Evolutionary conservation across 345 rosid species (phyloP).

Genomic region (Citrus cavaleriei): DNA sequence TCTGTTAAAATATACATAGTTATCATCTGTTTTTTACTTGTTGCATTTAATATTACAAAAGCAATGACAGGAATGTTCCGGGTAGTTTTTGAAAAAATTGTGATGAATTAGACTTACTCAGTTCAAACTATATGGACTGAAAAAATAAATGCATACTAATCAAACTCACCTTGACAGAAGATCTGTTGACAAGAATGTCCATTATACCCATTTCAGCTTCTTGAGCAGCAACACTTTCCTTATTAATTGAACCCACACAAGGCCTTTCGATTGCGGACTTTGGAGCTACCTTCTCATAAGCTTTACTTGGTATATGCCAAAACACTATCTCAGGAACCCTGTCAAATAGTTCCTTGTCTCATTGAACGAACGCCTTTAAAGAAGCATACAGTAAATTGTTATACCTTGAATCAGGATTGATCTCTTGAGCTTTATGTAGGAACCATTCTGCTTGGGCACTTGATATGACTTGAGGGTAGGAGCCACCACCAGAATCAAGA

Average conservation of each 20-base stretch:
- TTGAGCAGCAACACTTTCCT: slow-evolving; percentile 73
- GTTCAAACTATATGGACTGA: too few species aligned
- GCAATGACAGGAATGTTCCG: too few species aligned
- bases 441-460: slow-evolving; percentile 81
- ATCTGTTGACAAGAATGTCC: slow-evolving; percentile 47
- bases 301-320: slow-evolving; percentile 92
- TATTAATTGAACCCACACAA: slow-evolving; percentile 85
- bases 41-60: too few species aligned
- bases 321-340: slow-evolving; percentile 84
- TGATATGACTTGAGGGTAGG: slow-evolving; percentile 80
- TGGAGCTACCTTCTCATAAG: slow-evolving; percentile 77
- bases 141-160: too few species aligned
- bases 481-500: slow-evolving; percentile 93
- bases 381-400: not conserved
- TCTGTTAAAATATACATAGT: too few species aligned
- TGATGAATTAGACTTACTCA: not conserved
- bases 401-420: slow-evolving; percentile 69
- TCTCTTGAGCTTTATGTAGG: slow-evolving; percentile 36
- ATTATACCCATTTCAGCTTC: slow-evolving; percentile 73
- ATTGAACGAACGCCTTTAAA: not conserved
- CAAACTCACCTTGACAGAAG: slow-evolving; percentile 67
- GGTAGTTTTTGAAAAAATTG: not conserved
- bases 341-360: slow-evolving; percentile 3
- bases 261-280: slow-evolving; percentile 45
- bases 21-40: too few species aligned